Percentiles rank a stretch among this genome's conserved stretches.
These are phyloP conservation scores for Aspergillus sojae DNA, from an alignment of 2,329 filamentous ascomycete species.

Conservation along the genomic window DNA sequence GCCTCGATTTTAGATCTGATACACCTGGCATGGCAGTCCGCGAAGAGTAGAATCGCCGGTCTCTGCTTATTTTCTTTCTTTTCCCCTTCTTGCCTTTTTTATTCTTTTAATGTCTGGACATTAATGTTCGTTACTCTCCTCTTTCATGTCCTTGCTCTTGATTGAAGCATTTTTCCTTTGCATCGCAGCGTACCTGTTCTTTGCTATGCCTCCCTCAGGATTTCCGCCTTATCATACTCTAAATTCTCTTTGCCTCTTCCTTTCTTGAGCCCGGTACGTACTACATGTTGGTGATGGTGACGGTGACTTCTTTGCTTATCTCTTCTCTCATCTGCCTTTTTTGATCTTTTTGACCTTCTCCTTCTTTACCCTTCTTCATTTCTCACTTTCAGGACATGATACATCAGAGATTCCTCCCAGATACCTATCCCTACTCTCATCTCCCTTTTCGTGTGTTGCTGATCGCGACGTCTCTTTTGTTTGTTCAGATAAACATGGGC, in stretches of 20 bases:
- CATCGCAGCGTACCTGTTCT: slow-evolving; percentile 14
- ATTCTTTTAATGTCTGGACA: slow-evolving; percentile 30
- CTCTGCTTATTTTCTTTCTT: slow-evolving; percentile 22
- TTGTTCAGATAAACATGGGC: slow-evolving; percentile 1
- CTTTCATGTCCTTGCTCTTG: slow-evolving; percentile 9
- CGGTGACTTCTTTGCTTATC: not conserved
- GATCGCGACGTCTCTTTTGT: slow-evolving; percentile 12
- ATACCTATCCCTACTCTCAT: slow-evolving; percentile 11
- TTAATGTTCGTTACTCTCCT: slow-evolving; percentile 17
- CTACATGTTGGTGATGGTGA: not conserved
- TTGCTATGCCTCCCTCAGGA: slow-evolving; percentile 6
- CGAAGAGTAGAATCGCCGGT: slow-evolving; percentile 38
- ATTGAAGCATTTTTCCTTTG: slow-evolving; percentile 12
- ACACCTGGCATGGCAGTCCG: slow-evolving; percentile 30
- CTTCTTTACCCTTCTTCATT: slow-evolving; percentile 8
- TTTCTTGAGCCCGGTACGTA: not conserved
- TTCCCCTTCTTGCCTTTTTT: slow-evolving; percentile 19
- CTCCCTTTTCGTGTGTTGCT: slow-evolving; percentile 2
- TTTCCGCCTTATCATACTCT: slow-evolving; percentile 1
- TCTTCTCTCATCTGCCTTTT: slow-evolving; percentile 4
- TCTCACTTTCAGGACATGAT: slow-evolving; percentile 10
- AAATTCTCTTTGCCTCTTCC: slow-evolving; percentile 6
- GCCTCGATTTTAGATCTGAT: slow-evolving; percentile 49
- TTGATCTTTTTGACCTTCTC: not conserved
- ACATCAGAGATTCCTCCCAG: not conserved